phyloP scores from a whole-genome alignment of 495 filamentous ascomycete species.

The Penicillium simplicissimum region DNA sequence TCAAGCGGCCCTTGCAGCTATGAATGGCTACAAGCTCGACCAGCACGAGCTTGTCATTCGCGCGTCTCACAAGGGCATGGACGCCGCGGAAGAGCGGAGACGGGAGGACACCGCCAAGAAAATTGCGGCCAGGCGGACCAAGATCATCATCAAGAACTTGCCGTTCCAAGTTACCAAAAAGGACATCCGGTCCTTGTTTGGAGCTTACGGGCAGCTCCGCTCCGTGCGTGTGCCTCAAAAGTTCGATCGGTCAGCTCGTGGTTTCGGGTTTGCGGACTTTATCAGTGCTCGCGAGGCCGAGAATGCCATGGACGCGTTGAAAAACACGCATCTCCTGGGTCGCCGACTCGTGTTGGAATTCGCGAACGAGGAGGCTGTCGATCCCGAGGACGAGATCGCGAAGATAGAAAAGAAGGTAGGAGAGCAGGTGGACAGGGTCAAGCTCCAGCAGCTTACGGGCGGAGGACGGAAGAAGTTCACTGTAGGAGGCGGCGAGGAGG shows the following conservation, averaged over 20 bases:
- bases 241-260: slow-evolving; percentile 80
- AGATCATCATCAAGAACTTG: slow-evolving; percentile 97
- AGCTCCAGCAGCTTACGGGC: slow-evolving; percentile 81
- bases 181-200: slow-evolving; percentile 81
- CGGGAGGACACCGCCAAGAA: slow-evolving; percentile 80
- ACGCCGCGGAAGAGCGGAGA: slow-evolving; percentile 82
- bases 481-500: slow-evolving; percentile 71
- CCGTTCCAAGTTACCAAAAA: slow-evolving; percentile 95
- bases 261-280: slow-evolving; percentile 97
- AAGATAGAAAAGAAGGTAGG: slow-evolving; percentile 95
- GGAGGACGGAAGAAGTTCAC: slow-evolving; percentile 83
- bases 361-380: slow-evolving; percentile 77
- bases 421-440: slow-evolving; percentile 82
- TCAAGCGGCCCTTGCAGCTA: slow-evolving; percentile 71
- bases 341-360: slow-evolving; percentile 87
- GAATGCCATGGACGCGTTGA: slow-evolving; percentile 86
- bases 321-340: slow-evolving; percentile 91
- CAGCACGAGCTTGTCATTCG: slow-evolving; percentile 82
- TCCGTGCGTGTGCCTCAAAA: slow-evolving; percentile 94
- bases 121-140: slow-evolving; percentile 69
- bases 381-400: slow-evolving; percentile 93
- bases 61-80: slow-evolving; percentile 77
- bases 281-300: slow-evolving; percentile 87
- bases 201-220: slow-evolving; percentile 85
- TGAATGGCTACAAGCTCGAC: slow-evolving; percentile 86